phyloP scores from a whole-genome alignment of 345 rosid genomes.

The Orychophragmus violaceus region DNA sequence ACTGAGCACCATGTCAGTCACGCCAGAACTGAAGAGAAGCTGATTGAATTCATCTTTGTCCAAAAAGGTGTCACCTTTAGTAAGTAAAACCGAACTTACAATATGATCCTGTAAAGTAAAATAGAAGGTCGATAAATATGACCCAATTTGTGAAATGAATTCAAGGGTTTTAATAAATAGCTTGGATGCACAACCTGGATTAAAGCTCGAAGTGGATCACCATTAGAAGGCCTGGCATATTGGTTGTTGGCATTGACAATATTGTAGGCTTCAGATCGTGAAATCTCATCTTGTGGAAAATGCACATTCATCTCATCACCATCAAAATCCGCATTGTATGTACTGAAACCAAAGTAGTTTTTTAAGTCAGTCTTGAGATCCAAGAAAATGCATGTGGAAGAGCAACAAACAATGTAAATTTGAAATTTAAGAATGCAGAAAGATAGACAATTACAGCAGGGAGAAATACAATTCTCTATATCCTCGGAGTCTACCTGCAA shows the following conservation, averaged over 20 bases:
- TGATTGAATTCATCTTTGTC: slow-evolving; percentile 58
- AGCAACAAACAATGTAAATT: neutral
- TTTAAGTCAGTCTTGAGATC: slow-evolving; percentile 4
- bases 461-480: no score
- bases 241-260: slow-evolving; percentile 96
- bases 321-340: slow-evolving; percentile 98
- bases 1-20: slow-evolving; percentile 37
- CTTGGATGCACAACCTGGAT: slow-evolving; percentile 60
- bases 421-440: no score
- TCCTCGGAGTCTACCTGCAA: no score
- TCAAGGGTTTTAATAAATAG: neutral
- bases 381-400: neutral
- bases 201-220: slow-evolving; percentile 78
- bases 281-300: slow-evolving; percentile 97
- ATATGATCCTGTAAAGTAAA: slow-evolving; percentile 71
- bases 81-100: slow-evolving; percentile 76
- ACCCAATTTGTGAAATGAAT: slow-evolving; percentile 8
- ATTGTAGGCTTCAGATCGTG: slow-evolving; percentile 96
- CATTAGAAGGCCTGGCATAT: slow-evolving; percentile 87
- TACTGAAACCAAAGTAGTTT: slow-evolving; percentile 44
- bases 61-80: slow-evolving; percentile 86
- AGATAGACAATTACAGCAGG: no score
- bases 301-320: slow-evolving; percentile 99
- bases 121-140: slow-evolving; percentile 3
- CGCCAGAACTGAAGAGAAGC: slow-evolving; percentile 79